These are phyloP conservation scores for Barbatosphaeria neglecta DNA, from an alignment of 495 filamentous ascomycete species.

Conservation along the genomic window DNA sequence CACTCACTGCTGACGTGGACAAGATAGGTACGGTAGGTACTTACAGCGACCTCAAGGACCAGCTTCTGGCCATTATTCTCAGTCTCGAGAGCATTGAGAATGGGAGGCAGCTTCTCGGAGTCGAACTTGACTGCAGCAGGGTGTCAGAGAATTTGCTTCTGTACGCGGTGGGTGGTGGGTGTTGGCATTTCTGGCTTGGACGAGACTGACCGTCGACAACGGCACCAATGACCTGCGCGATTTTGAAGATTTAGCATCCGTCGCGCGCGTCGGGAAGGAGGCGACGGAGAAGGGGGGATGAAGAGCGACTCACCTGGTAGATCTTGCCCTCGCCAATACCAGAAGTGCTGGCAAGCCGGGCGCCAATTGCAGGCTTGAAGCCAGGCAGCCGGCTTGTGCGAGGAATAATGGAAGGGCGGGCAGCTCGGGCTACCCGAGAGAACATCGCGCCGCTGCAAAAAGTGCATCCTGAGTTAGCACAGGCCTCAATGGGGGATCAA, in stretches of 20 bases:
- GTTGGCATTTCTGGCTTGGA: conserved; percentile 4
- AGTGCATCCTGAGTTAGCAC: conserved; percentile 25
- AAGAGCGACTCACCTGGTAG: conserved; percentile 51
- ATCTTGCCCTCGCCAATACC: conserved; percentile 63
- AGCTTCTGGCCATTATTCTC: conserved; percentile 89
- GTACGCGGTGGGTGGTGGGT: conserved; percentile 1
- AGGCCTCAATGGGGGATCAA: conserved; percentile 10
- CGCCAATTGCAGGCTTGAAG: conserved; percentile 48
- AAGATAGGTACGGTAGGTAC: conserved; percentile 22
- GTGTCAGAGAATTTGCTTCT: conserved; percentile 10
- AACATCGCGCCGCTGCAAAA: conserved; percentile 56
- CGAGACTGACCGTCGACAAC: conserved; percentile 59
- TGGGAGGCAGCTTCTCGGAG: conserved; percentile 82
- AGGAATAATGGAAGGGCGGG: conserved; percentile 61
- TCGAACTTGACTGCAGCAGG: conserved; percentile 69
- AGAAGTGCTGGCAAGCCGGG: conserved; percentile 58
- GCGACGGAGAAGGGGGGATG: too few species aligned
- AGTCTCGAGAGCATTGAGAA: conserved; percentile 93
- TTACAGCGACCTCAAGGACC: conserved; percentile 90
- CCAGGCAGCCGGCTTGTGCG: conserved; percentile 55
- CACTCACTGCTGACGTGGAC: too few species aligned
- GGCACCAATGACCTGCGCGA: conserved; percentile 60
- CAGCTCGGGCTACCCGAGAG: conserved; percentile 60
- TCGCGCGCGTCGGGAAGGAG: not conserved
- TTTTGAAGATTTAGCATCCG: conserved; percentile 35